phyloP scores from a whole-genome alignment of 208 protist species.

The Blechomonas ayalai region DNA sequence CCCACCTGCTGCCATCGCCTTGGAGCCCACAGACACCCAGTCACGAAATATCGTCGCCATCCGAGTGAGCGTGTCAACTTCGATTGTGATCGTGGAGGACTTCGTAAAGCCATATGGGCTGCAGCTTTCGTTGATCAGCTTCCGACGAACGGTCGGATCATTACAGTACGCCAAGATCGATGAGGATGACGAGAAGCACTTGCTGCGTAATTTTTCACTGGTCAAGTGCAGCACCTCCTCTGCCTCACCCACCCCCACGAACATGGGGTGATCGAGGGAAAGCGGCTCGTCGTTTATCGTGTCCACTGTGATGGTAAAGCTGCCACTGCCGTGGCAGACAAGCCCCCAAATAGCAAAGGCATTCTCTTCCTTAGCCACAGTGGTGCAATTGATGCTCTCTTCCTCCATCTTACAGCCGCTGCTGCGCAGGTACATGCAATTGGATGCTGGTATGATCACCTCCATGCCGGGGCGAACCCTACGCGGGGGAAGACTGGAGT shows the following conservation, averaged over 20 bases:
- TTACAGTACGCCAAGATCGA: constrained; percentile 43
- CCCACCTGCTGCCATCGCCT: constrained; percentile 16
- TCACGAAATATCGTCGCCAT: constrained; percentile 54
- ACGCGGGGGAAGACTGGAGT: constrained; percentile 42
- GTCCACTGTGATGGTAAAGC: constrained; percentile 65
- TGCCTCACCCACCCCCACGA: constrained; percentile 60
- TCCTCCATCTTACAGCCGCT: constrained; percentile 60
- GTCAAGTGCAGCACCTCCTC: constrained; percentile 56
- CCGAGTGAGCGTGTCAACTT: constrained; percentile 34
- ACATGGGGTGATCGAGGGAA: constrained; percentile 42
- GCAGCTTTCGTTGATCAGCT: constrained; percentile 37
- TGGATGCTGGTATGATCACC: constrained; percentile 55
- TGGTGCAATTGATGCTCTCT: constrained; percentile 68
- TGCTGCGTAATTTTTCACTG: constrained; percentile 52
- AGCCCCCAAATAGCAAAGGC: constrained; percentile 81
- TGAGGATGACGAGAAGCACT: constrained; percentile 20
- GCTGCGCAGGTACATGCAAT: constrained; percentile 71
- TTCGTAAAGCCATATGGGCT: constrained; percentile 63
- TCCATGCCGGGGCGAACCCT: constrained; percentile 48
- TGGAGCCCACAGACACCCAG: constrained; percentile 67
- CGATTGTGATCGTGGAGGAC: constrained; percentile 68
- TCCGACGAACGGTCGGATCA: constrained; percentile 57
- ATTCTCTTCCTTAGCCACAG: constrained; percentile 53
- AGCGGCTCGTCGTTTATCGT: constrained; percentile 57
- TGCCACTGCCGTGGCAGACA: constrained; percentile 23